Evolutionary conservation across 2,329 filamentous ascomycete genomes (phyloP).

Genomic region (Fusarium sp.): DNA sequence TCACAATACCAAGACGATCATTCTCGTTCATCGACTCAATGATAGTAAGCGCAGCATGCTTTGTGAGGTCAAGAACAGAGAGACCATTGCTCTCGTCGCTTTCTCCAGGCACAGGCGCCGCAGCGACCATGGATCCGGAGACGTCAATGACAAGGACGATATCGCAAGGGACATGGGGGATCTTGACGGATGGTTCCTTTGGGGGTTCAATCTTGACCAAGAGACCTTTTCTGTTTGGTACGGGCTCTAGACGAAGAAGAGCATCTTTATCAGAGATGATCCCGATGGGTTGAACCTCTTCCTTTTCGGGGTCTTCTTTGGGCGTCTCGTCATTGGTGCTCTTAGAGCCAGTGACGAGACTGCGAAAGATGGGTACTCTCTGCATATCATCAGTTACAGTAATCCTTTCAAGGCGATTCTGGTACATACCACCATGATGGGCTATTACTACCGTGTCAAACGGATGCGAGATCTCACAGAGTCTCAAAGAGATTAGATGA

Average conservation of each 20-base stretch:
- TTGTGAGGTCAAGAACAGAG: conserved; percentile 66
- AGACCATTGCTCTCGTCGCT: conserved; percentile 60
- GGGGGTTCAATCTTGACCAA: conserved; percentile 60
- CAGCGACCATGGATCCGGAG: conserved; percentile 63
- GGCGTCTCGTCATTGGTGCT: background rate
- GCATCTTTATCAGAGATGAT: conserved; percentile 18
- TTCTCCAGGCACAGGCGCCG: conserved; percentile 59
- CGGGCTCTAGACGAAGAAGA: conserved; percentile 51
- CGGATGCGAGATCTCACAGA: background rate
- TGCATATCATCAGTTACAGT: background rate
- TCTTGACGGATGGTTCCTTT: conserved; percentile 39
- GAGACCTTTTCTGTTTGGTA: conserved; percentile 51
- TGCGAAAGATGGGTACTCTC: conserved; percentile 32
- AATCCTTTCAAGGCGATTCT: background rate
- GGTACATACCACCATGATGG: conserved; percentile 23
- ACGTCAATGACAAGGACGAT: conserved; percentile 71
- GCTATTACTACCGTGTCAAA: conserved; percentile 2
- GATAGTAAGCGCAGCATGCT: conserved; percentile 68
- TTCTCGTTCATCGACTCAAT: conserved; percentile 62
- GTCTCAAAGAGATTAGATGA: background rate
- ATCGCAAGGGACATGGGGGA: conserved; percentile 62
- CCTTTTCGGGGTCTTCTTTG: background rate
- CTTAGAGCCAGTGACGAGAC: background rate
- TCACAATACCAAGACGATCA: conserved; percentile 67
- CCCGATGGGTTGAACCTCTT: background rate